Base-by-base conservation (phyloP, 2,329 filamentous ascomycete genomes). In the Cercospora citrullina region DNA sequence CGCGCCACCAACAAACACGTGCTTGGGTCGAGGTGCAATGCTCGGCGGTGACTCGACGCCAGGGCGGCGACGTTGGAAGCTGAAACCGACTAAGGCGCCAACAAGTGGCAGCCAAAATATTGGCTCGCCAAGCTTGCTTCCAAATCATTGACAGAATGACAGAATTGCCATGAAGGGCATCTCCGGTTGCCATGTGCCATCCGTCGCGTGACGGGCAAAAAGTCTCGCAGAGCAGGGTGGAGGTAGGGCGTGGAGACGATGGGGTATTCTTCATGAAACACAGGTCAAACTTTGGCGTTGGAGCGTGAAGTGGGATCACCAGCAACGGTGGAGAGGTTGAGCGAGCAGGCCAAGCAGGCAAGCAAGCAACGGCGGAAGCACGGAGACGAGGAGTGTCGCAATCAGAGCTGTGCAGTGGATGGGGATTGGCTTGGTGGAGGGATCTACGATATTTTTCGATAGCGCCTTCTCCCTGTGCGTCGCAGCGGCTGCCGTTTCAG, bases 271-370 rank as follows among this genome's bases (percentile, higher is more conserved):
- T 16, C 5, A 18, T 64, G 45, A 64, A 64, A 64, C 62, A 39
- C 62, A 64, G 31, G 62, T 55, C 45, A 64, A 64, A 64, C 62
- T 64, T 51, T 64, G 62, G 62, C 51, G 62, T 58, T 9, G 53
- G 30, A 33, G 33, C 2, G 21, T 28, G 31, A 21, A 31, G 48
- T 33, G 23, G 48, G 62, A 64, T 57, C 30, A 42, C n/a, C 23
- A 33, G 21, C 30, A 18, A 16, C n/a, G 28, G 30, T 58, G 53
- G 30, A 18, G 53, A n/a, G 36, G 36, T 42, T n/a, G 36, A 42
- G 36, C 36, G 36, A 42, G 36, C 36, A 42, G 12, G 31, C 26
- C 31, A 36, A 3, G 31, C 10, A 36, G 16, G 36, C 36, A 42
- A n/a, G 36, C 36, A 26, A 14, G 26, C 53, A 30, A 5, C n/a